These are phyloP conservation scores for Rhynchospora tenuis DNA, from an alignment of 176 grass and related monocot species.

Conservation along the genomic window DNA sequence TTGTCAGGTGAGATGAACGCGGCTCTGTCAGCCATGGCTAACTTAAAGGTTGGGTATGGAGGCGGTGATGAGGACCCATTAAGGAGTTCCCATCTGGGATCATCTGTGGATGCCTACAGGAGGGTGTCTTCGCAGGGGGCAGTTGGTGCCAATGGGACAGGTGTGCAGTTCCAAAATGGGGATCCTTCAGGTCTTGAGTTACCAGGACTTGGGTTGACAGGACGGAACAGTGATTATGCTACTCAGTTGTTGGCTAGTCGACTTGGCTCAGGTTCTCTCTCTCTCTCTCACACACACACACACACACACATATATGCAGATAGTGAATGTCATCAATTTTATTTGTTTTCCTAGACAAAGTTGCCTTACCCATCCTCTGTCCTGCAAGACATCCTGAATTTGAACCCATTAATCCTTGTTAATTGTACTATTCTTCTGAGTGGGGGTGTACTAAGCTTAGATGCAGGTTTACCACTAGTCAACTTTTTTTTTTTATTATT, in stretches of 20 bases:
- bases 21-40: slow-evolving; percentile 51
- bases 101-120: slow-evolving; percentile 34
- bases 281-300: background rate
- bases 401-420: slow-evolving; percentile 13
- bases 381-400: background rate
- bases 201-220: slow-evolving; percentile 13
- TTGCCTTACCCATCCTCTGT: background rate
- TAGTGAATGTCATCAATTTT: background rate
- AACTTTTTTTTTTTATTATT: background rate
- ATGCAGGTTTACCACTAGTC: background rate
- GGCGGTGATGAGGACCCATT: slow-evolving; percentile 10
- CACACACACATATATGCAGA: background rate
- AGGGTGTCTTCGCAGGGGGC: slow-evolving; percentile 45
- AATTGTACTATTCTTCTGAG: slow-evolving; percentile 9
- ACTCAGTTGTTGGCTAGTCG: slow-evolving; percentile 50
- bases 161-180: slow-evolving; percentile 40
- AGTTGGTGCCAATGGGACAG: slow-evolving; percentile 29
- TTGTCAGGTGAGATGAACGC: slow-evolving; percentile 36
- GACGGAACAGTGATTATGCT: slow-evolving; percentile 13
- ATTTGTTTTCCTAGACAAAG: background rate
- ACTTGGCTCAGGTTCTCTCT: slow-evolving; percentile 44
- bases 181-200: slow-evolving; percentile 42
- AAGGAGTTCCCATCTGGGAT: slow-evolving; percentile 4
- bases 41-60: slow-evolving; percentile 29
- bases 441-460: background rate